Evolutionary conservation across 1,284 basidiomycete genomes (phyloP).

Genomic region (Somion occarium): DNA sequence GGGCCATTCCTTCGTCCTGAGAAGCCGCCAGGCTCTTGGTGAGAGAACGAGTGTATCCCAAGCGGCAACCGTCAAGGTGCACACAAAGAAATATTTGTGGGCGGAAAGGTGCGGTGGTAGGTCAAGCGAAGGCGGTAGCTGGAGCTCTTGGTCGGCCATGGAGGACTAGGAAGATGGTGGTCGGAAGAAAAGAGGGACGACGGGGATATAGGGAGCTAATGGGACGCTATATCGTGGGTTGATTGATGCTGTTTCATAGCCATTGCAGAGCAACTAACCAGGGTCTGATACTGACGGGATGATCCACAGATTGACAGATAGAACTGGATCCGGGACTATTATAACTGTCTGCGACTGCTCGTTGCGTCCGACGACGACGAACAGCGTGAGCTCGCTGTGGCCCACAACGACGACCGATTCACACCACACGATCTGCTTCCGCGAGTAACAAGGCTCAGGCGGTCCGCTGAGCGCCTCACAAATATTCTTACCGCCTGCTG

Average conservation of each 20-base stretch:
- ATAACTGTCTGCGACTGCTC: too few species aligned
- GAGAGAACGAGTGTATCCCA: slow-evolving; percentile 82
- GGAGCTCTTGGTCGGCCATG: slow-evolving; percentile 21
- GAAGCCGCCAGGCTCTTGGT: slow-evolving; percentile 68
- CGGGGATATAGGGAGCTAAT: not conserved
- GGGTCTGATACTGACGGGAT: too few species aligned
- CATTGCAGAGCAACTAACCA: too few species aligned
- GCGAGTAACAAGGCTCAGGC: too few species aligned
- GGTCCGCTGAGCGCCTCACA: too few species aligned
- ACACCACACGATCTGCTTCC: too few species aligned
- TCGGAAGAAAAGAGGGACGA: slow-evolving; percentile 5
- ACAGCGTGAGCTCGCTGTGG: too few species aligned
- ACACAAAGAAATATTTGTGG: slow-evolving; percentile 83
- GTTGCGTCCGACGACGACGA: too few species aligned
- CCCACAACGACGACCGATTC: too few species aligned
- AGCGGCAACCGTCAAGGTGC: slow-evolving; percentile 78
- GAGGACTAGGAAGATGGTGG: slow-evolving; percentile 11
- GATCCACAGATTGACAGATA: too few species aligned
- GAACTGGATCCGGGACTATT: too few species aligned
- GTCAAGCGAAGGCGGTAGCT: slow-evolving; percentile 49
- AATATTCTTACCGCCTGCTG: too few species aligned
- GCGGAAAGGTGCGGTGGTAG: slow-evolving; percentile 72
- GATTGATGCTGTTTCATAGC: slow-evolving; percentile 4
- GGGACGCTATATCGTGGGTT: not conserved
- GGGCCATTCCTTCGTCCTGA: slow-evolving; percentile 68